Evolutionary conservation across 306 rosid species (phyloP).

Genomic region (Lathyrus aphaca): DNA sequence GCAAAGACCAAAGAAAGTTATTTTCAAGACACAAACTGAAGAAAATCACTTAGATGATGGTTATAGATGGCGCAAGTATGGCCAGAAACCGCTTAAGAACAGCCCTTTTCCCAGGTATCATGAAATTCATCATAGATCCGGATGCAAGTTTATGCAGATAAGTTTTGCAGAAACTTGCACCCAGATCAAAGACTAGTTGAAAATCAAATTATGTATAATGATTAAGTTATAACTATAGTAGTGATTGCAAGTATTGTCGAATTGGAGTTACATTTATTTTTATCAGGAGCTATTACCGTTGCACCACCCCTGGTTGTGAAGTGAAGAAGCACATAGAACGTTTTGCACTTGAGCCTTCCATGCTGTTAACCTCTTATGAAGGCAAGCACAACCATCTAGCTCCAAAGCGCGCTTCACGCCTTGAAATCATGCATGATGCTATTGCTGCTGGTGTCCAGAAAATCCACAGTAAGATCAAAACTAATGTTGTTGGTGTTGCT

Average conservation of each 20-base stretch:
- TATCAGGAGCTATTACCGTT: constrained; percentile 89
- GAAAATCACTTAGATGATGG: constrained; percentile 91
- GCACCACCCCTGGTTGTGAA: constrained; percentile 72
- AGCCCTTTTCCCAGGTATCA: constrained; percentile 91
- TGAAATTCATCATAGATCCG: neutral
- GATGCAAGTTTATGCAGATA: neutral
- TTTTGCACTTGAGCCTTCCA: constrained; percentile 59
- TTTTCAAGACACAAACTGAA: constrained; percentile 87
- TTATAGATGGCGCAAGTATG: constrained; percentile 93
- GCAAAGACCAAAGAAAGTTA: constrained; percentile 73
- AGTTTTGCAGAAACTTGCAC: neutral
- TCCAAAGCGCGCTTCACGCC: constrained; percentile 59
- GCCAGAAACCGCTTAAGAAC: constrained; percentile 93
- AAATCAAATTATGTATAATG: neutral
- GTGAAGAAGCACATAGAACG: constrained; percentile 97
- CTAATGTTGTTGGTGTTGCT: neutral
- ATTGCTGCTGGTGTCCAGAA: constrained; percentile 1
- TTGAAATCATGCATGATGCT: constrained; percentile 34
- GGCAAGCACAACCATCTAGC: constrained; percentile 81
- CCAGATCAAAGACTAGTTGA: neutral
- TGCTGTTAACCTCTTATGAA: constrained; percentile 87
- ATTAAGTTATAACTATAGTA: neutral
- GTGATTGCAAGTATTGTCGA: neutral
- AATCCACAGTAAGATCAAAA: neutral
- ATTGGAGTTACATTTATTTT: neutral